Base-by-base conservation (phyloP, 2,329 filamentous ascomycete species). In the Penicillium decumbens region DNA sequence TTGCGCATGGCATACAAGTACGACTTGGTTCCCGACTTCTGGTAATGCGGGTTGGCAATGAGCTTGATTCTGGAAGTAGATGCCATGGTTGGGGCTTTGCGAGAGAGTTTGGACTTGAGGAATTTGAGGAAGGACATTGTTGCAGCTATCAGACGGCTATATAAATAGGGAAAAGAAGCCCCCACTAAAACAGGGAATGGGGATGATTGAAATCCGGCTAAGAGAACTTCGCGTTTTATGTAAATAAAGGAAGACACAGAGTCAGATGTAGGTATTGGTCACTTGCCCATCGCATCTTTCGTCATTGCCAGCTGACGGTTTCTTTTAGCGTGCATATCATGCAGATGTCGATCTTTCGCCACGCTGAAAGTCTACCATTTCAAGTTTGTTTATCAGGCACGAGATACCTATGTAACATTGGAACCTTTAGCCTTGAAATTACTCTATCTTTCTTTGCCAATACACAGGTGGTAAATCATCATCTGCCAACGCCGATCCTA, bases 1-100 rank as follows among this genome's bases (percentile, higher is more conserved):
- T 83, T 84, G 63, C 78, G 78, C 58, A 87, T 68, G 7, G 79
- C 68, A 56, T 76, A 77, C 56, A 82, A 78, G 60, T 87, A 86
- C 28, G 81, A 83, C 68, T 84, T 86, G 51, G 74, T 73, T 41
- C 83, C 83, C 52, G 78, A 75, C 52, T 71, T 72, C 58, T 78
- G 70, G 67, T 85, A 84, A 59, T 81, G 80, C 46, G 75, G 70
- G 69, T 86, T 86, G 58, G 75, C 75, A 27, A 80, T 69, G 46
- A 80, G 70, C 37, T 67, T 71, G 61, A 84, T 65, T 63, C 75
- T 81, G 53, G 58, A 59, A 15, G 63, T 54, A 23, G 64, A n/a
- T 4, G 64, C 53, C 69, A 72, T 72, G 57, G 42, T 64, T 57
- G 42, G 28, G 8, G 41, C 27, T 27, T 52, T 49, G 49, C 44